Conservation (phyloP, 345 rosid species). For the Sonneratia caseolaris region DNA sequence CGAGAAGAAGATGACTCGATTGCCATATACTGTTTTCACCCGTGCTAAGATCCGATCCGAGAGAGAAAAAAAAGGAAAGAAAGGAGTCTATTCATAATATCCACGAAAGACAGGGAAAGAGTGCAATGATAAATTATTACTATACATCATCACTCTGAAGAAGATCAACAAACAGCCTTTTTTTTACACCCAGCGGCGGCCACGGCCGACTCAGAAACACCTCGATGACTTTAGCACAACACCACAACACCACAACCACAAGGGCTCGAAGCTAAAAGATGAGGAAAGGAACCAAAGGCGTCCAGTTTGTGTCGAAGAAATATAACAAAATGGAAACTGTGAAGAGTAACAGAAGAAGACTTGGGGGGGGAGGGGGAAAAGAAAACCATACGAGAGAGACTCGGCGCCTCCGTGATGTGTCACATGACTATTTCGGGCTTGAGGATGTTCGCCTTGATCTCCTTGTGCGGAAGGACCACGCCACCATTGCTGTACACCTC, state of each 20-base stretch:
- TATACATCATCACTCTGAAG: not conserved
- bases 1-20: too few species aligned
- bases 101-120: too few species aligned
- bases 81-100: too few species aligned
- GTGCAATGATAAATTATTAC: not conserved
- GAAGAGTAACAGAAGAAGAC: not conserved
- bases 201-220: not conserved
- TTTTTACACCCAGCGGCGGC: too few species aligned
- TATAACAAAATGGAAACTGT: not conserved
- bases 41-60: too few species aligned
- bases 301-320: not conserved
- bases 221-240: not conserved
- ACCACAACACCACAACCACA: not conserved
- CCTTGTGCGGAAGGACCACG: constrained; percentile 92
- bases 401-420: not conserved
- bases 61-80: too few species aligned
- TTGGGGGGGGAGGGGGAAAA: not conserved
- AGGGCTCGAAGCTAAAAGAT: not conserved
- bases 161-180: not conserved
- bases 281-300: not conserved
- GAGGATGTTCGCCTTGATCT: constrained; percentile 91
- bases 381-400: not conserved
- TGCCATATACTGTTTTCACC: too few species aligned
- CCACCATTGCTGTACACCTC: constrained; percentile 98
- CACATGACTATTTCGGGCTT: constrained; percentile 99